Conservation (phyloP, 805 yeast species). For the Metschnikowia borealis region DNA sequence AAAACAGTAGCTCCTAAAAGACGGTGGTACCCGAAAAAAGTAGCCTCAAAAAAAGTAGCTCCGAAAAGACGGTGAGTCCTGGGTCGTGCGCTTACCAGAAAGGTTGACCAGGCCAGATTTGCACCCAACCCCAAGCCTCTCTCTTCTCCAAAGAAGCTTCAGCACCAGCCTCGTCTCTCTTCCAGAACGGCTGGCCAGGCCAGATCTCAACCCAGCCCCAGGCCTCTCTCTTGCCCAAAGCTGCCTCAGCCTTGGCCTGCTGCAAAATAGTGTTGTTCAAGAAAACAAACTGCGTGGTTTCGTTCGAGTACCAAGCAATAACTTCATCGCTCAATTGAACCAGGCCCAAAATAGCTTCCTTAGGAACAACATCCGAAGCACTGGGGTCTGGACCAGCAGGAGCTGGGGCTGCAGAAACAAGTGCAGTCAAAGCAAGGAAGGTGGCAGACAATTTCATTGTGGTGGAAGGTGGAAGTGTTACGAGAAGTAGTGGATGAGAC, state of each 20-base stretch:
- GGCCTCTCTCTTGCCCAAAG: constrained; percentile 16
- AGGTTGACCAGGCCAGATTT: constrained; percentile 6
- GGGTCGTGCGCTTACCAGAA: constrained; percentile 8
- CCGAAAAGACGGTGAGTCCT: too few relatives aligned
- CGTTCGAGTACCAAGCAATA: constrained; percentile 10
- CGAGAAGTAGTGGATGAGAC: too few relatives aligned
- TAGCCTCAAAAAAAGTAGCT: too few relatives aligned
- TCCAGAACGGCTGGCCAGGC: constrained; percentile 14
- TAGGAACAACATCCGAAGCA: constrained; percentile 7
- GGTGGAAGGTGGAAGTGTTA: too few relatives aligned
- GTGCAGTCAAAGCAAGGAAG: constrained; percentile 15
- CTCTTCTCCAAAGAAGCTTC: not conserved
- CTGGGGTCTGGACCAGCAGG: not conserved
- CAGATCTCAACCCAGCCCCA: constrained; percentile 12
- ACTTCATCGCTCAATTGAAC: constrained; percentile 12
- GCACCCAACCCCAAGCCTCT: constrained; percentile 1
- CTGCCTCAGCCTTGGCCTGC: constrained; percentile 10
- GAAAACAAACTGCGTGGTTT: constrained; percentile 12
- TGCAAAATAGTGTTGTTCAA: constrained; percentile 17
- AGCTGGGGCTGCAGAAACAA: constrained; percentile 2
- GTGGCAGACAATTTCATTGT: constrained; percentile 16
- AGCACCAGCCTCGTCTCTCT: constrained; percentile 11
- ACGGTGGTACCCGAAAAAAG: too few relatives aligned
- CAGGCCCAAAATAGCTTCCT: constrained; percentile 14
- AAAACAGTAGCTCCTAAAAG: too few relatives aligned